Evolutionary conservation across 2,329 filamentous ascomycete genomes (phyloP).

Genomic region (Endoconidiophora polonica): DNA sequence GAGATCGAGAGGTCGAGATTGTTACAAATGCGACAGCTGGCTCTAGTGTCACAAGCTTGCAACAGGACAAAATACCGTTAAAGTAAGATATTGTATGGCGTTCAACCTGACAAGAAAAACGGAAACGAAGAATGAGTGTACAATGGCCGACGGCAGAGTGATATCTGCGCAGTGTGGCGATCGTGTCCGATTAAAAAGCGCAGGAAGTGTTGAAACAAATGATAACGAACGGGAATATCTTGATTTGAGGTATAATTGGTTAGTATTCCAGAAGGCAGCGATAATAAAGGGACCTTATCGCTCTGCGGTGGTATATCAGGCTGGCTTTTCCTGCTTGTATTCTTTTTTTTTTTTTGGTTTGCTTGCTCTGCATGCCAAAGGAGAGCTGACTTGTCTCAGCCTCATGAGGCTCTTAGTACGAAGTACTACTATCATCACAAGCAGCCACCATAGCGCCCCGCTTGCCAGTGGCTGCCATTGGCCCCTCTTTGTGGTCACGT

Average conservation of each 20-base stretch:
- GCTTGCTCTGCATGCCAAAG: not conserved
- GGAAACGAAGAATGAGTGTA: not conserved
- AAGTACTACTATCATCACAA: not conserved
- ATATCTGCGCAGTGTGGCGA: constrained; percentile 1
- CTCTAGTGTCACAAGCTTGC: constrained; percentile 4
- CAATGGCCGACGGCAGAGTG: not conserved
- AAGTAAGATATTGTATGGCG: not conserved
- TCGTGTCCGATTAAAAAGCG: constrained; percentile 9
- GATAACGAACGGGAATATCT: not conserved
- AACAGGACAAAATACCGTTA: not conserved
- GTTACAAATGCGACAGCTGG: constrained; percentile 9
- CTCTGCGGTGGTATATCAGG: too few species aligned
- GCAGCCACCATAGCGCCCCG: too few species aligned
- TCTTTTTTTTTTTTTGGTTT: not conserved
- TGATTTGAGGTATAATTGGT: not conserved
- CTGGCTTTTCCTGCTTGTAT: too few species aligned
- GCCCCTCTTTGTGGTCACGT: constrained; percentile 8
- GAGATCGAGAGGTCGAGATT: not conserved
- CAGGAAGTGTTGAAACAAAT: constrained; percentile 9
- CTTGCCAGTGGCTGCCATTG: not conserved
- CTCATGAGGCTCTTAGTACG: not conserved
- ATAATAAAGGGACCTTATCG: too few species aligned
- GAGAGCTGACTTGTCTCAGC: not conserved
- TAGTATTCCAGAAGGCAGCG: not conserved
- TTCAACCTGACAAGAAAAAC: not conserved